phyloP scores from a whole-genome alignment of 129 eudicot genomes.

The Mikania micrantha region DNA sequence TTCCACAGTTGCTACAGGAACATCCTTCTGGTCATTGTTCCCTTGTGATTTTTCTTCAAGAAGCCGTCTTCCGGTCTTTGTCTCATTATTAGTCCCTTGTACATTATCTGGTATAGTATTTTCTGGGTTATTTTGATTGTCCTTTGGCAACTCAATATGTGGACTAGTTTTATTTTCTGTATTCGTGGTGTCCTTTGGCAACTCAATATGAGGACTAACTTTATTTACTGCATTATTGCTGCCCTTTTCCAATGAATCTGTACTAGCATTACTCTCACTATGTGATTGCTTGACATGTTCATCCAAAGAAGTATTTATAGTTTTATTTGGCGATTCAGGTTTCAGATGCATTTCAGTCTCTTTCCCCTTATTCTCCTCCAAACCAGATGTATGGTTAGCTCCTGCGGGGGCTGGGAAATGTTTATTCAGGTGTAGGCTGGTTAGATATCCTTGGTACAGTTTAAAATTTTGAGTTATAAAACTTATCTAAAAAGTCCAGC shows the following conservation, averaged over 20 bases:
- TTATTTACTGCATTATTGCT: conserved; percentile 31
- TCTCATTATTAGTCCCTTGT: conserved; percentile 35
- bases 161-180: conserved; percentile 38
- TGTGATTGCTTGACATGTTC: conserved; percentile 13
- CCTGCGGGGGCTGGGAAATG: conserved; percentile 29
- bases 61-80: conserved; percentile 54
- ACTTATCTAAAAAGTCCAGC: not conserved
- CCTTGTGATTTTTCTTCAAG: conserved; percentile 33
- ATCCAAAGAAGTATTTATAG: conserved; percentile 24
- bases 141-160: conserved; percentile 36
- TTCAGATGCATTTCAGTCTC: conserved; percentile 39
- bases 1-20: conserved; percentile 74
- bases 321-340: conserved; percentile 29
- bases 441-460: conserved; percentile 16
- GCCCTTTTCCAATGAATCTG: not conserved
- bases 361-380: conserved; percentile 33
- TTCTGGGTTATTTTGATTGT: conserved; percentile 27
- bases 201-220: conserved; percentile 29
- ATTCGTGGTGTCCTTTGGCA: conserved; percentile 19
- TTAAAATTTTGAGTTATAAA: conserved; percentile 19
- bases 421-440: conserved; percentile 17
- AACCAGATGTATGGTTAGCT: conserved; percentile 38
- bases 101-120: conserved; percentile 40
- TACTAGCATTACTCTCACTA: conserved; percentile 16
- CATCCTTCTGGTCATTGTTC: conserved; percentile 42